Evolutionary conservation across 2,329 filamentous ascomycete genomes (phyloP).

Genomic region (Fonsecaea erecta): DNA sequence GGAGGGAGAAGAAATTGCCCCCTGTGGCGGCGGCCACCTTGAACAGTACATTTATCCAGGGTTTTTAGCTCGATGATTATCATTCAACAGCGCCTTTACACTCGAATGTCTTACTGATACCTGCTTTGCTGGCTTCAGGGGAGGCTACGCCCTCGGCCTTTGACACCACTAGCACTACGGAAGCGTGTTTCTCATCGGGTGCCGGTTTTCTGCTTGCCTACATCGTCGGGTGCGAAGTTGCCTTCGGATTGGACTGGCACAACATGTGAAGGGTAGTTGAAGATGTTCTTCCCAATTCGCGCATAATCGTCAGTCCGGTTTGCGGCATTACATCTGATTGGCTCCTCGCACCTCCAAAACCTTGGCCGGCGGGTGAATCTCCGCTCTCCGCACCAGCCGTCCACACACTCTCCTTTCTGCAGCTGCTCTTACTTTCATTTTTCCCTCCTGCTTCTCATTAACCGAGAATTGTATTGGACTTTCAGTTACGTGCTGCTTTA

Average conservation of each 20-base stretch:
- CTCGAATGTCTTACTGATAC: constrained; percentile 46
- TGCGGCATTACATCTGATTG: not conserved
- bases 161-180: not conserved
- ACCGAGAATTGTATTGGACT: not conserved
- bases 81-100: constrained; percentile 50
- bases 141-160: constrained; percentile 13
- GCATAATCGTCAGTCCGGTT: not conserved
- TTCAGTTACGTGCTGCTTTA: not conserved
- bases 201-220: constrained; percentile 43
- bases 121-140: constrained; percentile 48
- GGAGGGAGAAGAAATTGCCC: constrained; percentile 40
- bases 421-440: not conserved
- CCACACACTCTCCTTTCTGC: not conserved
- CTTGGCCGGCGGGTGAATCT: not conserved
- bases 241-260: constrained; percentile 45
- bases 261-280: constrained; percentile 39
- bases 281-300: too few relatives aligned
- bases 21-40: constrained; percentile 49
- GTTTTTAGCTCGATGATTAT: constrained; percentile 52
- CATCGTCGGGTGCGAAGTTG: constrained; percentile 49
- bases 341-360: not conserved
- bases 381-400: not conserved
- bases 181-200: constrained; percentile 32
- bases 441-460: not conserved
- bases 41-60: constrained; percentile 54